phyloP scores from a whole-genome alignment of 2,329 filamentous ascomycete species.

The Paecilomyces dactylethromorphus region DNA sequence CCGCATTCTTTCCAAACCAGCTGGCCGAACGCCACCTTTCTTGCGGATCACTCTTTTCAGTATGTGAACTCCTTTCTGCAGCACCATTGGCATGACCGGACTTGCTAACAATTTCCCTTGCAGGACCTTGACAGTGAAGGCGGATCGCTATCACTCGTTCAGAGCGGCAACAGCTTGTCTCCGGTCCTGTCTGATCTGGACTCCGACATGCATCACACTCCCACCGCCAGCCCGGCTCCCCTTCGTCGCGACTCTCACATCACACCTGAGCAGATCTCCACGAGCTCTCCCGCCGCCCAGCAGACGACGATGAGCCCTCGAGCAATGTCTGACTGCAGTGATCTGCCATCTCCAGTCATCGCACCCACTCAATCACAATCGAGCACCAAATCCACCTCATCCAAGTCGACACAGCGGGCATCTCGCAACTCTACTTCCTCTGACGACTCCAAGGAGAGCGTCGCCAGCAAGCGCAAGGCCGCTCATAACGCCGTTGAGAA shows the following conservation, averaged over 20 bases:
- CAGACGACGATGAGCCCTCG: not conserved
- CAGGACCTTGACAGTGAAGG: not conserved
- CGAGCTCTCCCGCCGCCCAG: not conserved
- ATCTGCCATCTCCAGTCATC: not conserved
- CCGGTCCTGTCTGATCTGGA: not conserved
- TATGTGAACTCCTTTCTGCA: not conserved
- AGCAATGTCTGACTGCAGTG: not conserved
- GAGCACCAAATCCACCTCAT: not conserved
- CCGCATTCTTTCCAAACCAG: not conserved
- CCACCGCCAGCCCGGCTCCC: not conserved
- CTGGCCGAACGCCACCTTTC: not conserved
- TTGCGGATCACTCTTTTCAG: not conserved
- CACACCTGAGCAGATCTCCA: not conserved
- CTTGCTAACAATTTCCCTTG: not conserved
- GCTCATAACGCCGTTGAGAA: conserved; percentile 38
- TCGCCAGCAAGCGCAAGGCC: conserved; percentile 29
- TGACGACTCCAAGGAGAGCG: conserved; percentile 2
- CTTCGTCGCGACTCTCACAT: not conserved
- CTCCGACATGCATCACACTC: not conserved
- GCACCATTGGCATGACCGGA: not conserved
- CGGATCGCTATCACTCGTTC: not conserved
- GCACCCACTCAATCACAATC: not conserved
- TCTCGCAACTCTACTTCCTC: not conserved
- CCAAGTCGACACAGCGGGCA: not conserved
- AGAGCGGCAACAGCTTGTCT: not conserved